Percentiles rank a stretch among this genome's conserved stretches.
phyloP scores from a whole-genome alignment of 768 basidiomycete genomes.

The Leccinum pellstonianum region DNA sequence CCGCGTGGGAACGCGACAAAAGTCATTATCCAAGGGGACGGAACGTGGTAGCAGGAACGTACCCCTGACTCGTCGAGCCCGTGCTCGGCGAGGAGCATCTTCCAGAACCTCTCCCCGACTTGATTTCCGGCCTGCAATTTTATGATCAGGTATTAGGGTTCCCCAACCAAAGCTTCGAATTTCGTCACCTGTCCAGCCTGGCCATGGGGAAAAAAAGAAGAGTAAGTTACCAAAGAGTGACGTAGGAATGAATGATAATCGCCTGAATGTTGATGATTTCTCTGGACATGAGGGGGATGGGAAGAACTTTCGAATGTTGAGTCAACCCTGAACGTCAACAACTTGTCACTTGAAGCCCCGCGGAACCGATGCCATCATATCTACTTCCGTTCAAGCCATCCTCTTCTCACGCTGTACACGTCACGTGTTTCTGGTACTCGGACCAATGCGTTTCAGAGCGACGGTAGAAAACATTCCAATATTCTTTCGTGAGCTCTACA shows the following conservation, averaged over 20 bases:
- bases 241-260: conserved; percentile 12
- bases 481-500: conserved; percentile 46
- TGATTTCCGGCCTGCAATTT: conserved; percentile 63
- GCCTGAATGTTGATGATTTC: conserved; percentile 86
- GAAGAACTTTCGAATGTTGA: conserved; percentile 15
- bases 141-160: conserved; percentile 22
- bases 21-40: conserved; percentile 17
- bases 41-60: conserved; percentile 13
- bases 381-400: conserved; percentile 2
- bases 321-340: conserved; percentile 3
- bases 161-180: not conserved
- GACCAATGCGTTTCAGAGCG: conserved; percentile 62
- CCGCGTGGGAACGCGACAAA: conserved; percentile 9
- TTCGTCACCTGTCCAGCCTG: conserved; percentile 68
- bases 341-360: conserved; percentile 7
- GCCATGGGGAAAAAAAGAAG: not conserved
- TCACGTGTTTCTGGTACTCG: conserved; percentile 19
- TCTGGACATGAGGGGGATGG: conserved; percentile 45
- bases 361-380: conserved; percentile 12
- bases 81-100: conserved; percentile 83
- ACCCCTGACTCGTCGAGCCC: conserved; percentile 76
- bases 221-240: conserved; percentile 9
- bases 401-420: not conserved
- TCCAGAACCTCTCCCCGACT: conserved; percentile 88
- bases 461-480: conserved; percentile 55